These are phyloP conservation scores for Sporothrix inflata DNA, from an alignment of 2,329 filamentous ascomycete genomes.

Conservation along the genomic window DNA sequence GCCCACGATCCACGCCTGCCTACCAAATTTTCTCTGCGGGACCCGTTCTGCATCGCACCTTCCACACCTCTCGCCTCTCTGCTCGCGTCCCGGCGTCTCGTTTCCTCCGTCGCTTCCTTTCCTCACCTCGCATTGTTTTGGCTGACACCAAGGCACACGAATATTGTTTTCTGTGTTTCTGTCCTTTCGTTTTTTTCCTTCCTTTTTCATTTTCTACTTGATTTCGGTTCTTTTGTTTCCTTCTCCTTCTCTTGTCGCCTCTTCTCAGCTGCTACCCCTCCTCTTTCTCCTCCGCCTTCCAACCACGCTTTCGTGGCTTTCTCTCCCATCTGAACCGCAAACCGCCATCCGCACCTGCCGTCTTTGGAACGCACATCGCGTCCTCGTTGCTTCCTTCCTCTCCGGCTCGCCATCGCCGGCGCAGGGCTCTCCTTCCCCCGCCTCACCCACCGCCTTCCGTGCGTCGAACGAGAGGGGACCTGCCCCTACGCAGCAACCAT, in stretches of 20 bases:
- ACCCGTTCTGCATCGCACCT: constrained; percentile 27
- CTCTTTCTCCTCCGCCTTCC: background rate
- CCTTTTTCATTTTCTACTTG: background rate
- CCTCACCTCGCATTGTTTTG: background rate
- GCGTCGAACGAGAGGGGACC: background rate
- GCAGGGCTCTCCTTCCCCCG: background rate
- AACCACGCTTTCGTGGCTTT: background rate
- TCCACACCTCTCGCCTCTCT: constrained; percentile 11
- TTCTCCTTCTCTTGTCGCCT: background rate
- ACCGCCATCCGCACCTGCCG: constrained; percentile 18
- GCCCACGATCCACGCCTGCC: constrained; percentile 27
- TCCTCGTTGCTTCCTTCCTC: constrained; percentile 9
- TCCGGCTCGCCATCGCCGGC: constrained; percentile 10
- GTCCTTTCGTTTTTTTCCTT: background rate
- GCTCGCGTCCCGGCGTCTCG: constrained; percentile 22
- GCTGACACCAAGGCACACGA: background rate
- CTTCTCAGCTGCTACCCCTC: constrained; percentile 3
- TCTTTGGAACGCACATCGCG: background rate
- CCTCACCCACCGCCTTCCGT: background rate
- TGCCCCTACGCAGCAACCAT: constrained; percentile 1
- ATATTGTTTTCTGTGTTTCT: background rate
- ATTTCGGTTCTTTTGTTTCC: background rate
- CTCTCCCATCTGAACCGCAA: background rate
- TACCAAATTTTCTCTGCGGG: constrained; percentile 23
- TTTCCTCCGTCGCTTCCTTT: background rate